A percentile compares a stretch with the other conserved stretches of the same genome.
These are phyloP conservation scores for Talaromyces funiculosus DNA, from an alignment of 2,329 filamentous ascomycete species.

Conservation along the genomic window DNA sequence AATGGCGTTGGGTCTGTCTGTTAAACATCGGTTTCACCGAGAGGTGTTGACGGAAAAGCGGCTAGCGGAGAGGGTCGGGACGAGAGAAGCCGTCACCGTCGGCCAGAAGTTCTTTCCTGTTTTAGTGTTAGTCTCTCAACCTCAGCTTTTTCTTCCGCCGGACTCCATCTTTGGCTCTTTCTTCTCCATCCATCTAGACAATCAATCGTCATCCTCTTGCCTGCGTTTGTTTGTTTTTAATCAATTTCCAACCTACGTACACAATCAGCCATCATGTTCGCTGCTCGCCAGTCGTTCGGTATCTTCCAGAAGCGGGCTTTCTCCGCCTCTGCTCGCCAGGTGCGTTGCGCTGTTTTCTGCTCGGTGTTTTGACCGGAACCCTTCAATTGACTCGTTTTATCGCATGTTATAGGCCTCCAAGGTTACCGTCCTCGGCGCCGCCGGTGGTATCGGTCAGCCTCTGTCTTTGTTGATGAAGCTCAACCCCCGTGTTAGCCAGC, in stretches of 20 bases:
- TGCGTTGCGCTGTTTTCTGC: slow-evolving; percentile 45
- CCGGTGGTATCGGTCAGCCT: slow-evolving; percentile 96
- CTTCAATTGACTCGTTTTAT: background rate
- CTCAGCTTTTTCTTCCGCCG: slow-evolving; percentile 7
- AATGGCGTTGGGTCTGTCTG: background rate
- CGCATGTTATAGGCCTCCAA: slow-evolving; percentile 68
- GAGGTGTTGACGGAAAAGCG: slow-evolving; percentile 6
- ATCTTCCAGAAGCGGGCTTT: slow-evolving; percentile 70
- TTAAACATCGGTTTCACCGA: no score
- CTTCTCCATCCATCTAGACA: background rate
- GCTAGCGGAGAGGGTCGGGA: slow-evolving; percentile 5
- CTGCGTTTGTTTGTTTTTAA: background rate
- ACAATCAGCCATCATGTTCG: slow-evolving; percentile 61
- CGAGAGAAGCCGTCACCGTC: background rate
- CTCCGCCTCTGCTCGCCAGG: slow-evolving; percentile 71
- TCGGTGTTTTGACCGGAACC: background rate
- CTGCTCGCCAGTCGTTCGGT: slow-evolving; percentile 52
- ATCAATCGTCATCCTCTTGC: slow-evolving; percentile 8
- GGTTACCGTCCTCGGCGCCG: slow-evolving; percentile 93
- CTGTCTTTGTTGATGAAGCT: slow-evolving; percentile 97
- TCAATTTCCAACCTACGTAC: background rate
- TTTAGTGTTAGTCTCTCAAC: slow-evolving; percentile 9
- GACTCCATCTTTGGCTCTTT: background rate
- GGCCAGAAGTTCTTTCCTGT: background rate
- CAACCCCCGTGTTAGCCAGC: slow-evolving; percentile 88